phyloP scores from a whole-genome alignment of 768 basidiomycete species.

The Lyophyllum atratum region DNA sequence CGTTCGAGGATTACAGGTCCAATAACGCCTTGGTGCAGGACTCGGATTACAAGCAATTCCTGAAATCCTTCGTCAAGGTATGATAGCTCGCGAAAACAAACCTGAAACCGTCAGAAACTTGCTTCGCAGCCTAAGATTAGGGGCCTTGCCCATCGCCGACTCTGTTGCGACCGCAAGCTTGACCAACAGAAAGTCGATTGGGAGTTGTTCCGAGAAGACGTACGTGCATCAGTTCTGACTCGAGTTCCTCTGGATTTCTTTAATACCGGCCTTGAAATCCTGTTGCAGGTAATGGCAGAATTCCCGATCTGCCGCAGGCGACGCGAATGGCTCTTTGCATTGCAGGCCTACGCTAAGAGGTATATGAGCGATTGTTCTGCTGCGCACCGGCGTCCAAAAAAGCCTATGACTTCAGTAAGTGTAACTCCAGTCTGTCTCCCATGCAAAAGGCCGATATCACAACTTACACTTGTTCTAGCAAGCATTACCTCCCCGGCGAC shows the following conservation, averaged over 20 bases:
- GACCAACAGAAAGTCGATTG: neutral
- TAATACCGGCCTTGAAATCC: neutral
- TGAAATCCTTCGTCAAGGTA: neutral
- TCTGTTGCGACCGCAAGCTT: neutral
- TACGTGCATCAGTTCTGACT: neutral
- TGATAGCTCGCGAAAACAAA: neutral
- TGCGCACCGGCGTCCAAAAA: neutral
- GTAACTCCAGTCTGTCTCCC: neutral
- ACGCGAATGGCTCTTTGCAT: neutral
- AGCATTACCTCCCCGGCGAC: neutral
- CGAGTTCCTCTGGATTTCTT: too few species aligned
- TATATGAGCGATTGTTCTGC: neutral
- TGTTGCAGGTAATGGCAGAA: neutral
- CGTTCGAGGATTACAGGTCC: neutral
- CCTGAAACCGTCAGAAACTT: neutral
- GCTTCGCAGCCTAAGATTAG: neutral
- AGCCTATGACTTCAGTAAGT: neutral
- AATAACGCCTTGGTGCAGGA: neutral
- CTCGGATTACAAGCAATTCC: neutral
- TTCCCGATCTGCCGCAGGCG: neutral
- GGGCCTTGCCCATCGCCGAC: neutral
- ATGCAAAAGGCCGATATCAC: neutral
- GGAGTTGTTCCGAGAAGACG: neutral
- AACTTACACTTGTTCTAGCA: neutral
- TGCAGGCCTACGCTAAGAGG: neutral